These are phyloP conservation scores for Aspergillus tanneri DNA, from an alignment of 2,329 filamentous ascomycete species.

Conservation along the genomic window DNA sequence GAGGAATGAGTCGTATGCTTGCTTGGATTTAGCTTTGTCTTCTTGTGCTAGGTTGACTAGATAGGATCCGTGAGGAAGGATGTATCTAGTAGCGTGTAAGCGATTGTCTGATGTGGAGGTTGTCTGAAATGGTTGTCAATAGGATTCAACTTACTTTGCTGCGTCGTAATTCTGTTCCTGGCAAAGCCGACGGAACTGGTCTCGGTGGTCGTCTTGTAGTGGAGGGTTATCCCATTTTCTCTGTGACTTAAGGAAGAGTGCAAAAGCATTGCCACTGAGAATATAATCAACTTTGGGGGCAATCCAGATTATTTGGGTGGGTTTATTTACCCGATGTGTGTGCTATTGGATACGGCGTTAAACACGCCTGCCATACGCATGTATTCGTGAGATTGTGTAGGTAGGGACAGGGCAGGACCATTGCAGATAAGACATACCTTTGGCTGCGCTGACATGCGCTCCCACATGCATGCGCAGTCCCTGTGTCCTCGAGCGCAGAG, in stretches of 20 bases:
- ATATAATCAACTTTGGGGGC: not conserved
- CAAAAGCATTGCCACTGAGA: slow-evolving; percentile 79
- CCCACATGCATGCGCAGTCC: slow-evolving; percentile 81
- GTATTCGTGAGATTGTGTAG: not conserved
- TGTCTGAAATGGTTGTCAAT: not conserved
- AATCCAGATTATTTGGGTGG: not conserved
- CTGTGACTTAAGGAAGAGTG: slow-evolving; percentile 93
- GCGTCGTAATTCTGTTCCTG: slow-evolving; percentile 69
- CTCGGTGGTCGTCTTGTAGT: slow-evolving; percentile 64
- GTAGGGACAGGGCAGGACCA: not conserved
- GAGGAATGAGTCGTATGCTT: slow-evolving; percentile 81
- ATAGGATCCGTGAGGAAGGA: slow-evolving; percentile 92
- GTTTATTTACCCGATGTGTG: slow-evolving; percentile 64
- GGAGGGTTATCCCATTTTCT: slow-evolving; percentile 89
- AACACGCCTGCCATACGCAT: slow-evolving; percentile 66
- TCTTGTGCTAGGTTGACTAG: slow-evolving; percentile 91
- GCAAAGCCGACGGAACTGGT: slow-evolving; percentile 69
- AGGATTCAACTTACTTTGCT: slow-evolving; percentile 46
- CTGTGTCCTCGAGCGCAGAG: slow-evolving; percentile 67
- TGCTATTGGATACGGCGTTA: slow-evolving; percentile 75
- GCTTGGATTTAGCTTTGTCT: slow-evolving; percentile 73
- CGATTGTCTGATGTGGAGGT: not conserved
- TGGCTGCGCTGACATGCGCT: slow-evolving; percentile 86
- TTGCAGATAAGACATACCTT: slow-evolving; percentile 57
- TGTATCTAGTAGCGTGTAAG: slow-evolving; percentile 53